A percentile compares a stretch with the other conserved stretches of the same genome.
Conservation (phyloP, 164 flowering plant species). For the Dillenia suffruticosa region DNA sequence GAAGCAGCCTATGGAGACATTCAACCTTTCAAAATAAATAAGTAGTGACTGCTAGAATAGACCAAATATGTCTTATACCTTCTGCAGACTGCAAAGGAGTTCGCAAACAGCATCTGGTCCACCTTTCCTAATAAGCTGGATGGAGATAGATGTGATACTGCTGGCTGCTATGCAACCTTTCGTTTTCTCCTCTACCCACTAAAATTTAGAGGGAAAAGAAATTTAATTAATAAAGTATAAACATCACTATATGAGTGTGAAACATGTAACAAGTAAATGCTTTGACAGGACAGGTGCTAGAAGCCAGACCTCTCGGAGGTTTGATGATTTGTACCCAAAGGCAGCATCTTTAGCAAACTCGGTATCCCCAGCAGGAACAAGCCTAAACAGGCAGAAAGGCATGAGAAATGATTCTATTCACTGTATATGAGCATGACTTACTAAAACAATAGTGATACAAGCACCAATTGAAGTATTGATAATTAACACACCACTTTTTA, state of each 20-base stretch:
- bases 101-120: conserved; percentile 93
- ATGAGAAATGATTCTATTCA: conserved; percentile 6
- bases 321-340: conserved; percentile 89
- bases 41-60: no score
- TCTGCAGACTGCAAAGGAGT: conserved; percentile 64
- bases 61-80: conserved; percentile 39
- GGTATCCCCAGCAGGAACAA: conserved; percentile 96
- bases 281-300: background rate
- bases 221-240: background rate
- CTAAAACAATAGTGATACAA: background rate
- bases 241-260: background rate
- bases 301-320: conserved; percentile 71
- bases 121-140: conserved; percentile 74
- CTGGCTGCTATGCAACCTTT: conserved; percentile 64
- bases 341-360: conserved; percentile 98
- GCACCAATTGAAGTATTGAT: no score
- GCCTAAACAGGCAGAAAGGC: conserved; percentile 36
- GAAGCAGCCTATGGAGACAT: no score
- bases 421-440: conserved; percentile 3
- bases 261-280: no score
- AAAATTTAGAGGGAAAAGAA: conserved; percentile 10
- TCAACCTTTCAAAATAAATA: no score
- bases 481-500: no score
- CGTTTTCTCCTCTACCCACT: conserved; percentile 99
- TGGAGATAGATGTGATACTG: conserved; percentile 74